Percentiles rank a stretch among this genome's conserved stretches.
Conservation (phyloP, 257 asterid genomes). For the Datura wrightii region DNA sequence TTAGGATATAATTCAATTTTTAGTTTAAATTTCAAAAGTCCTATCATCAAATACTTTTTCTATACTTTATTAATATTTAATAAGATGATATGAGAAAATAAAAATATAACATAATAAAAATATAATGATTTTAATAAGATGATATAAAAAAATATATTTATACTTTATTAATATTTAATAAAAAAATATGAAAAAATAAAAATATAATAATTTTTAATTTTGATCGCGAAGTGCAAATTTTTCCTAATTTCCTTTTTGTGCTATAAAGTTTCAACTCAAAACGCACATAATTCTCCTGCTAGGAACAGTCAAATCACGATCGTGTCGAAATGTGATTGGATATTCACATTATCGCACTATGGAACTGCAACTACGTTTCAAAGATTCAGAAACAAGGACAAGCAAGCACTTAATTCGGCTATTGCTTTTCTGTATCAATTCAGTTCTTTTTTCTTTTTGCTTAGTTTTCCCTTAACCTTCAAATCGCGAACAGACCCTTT, state of each 20-base stretch:
- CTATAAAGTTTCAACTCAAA: not conserved
- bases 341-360: not conserved
- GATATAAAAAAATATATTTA: too few relatives aligned
- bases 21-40: too few relatives aligned
- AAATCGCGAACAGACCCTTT: not conserved
- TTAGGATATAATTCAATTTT: too few relatives aligned
- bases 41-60: too few relatives aligned
- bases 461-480: conserved; percentile 20
- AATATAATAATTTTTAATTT: too few relatives aligned
- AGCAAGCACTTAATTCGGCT: conserved; percentile 30
- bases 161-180: too few relatives aligned
- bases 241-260: not conserved
- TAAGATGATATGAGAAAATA: too few relatives aligned
- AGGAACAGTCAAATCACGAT: not conserved
- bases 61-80: too few relatives aligned
- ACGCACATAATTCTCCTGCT: not conserved
- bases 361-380: not conserved
- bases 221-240: too few relatives aligned
- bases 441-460: conserved; percentile 28
- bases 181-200: too few relatives aligned
- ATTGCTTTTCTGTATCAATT: conserved; percentile 23
- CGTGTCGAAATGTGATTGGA: conserved; percentile 23
- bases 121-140: too few relatives aligned
- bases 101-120: too few relatives aligned
- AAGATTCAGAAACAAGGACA: conserved; percentile 28